Base-by-base conservation (phyloP, 2,329 filamentous ascomycete species). In the Diaporthe citriasiana region DNA sequence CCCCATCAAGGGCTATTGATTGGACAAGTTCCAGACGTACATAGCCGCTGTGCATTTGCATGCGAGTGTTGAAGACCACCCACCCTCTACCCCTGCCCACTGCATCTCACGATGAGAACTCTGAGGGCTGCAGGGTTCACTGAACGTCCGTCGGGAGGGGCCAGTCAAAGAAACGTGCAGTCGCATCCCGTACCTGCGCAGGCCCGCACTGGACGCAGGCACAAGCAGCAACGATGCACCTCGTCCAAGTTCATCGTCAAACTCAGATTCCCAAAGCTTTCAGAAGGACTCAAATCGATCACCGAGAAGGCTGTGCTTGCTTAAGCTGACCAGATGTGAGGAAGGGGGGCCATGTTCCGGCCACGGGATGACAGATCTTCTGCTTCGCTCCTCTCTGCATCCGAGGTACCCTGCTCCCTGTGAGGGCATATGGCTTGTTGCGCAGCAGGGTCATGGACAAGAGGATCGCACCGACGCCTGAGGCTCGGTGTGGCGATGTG, bases 1-100 rank as follows among this genome's bases (percentile, higher is more conserved):
- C 53, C 65, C 68, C 42, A 22, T 40, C 59, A 51, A 33, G 53
- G 50, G 42, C 35, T n/a, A 33, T 38, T 73, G 77, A 80, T 81
- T 81, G 80, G 80, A 59, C 72, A 74, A 65, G 71, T 73, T 73
- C 76, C 75, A 75, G 76, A 75, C 78, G 79, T 79, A 81, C 78
- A 79, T 81, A 81, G 79, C 80, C 80, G 80, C 80, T 78, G 77
- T 81, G 80, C 80, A 81, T 80, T 77, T 75, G 79, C 76, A 76
- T 77, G 76, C 76, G 74, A 76, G 76, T 76, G 73, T 74, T 76
- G 60, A 74, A 75, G 60, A 74, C 51, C 45, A 45, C 57, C 73
- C 63, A 63, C 50, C 45, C 35, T 63, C 40, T 51, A 76, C 65
- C 74, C 74, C 70, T 76, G 73, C 56, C 60, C 38, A 63, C 42